Evolutionary conservation across 768 basidiomycete species (phyloP), one percentile per base, ranked within the genome.

Genomic region (Russula vinacea): DNA sequence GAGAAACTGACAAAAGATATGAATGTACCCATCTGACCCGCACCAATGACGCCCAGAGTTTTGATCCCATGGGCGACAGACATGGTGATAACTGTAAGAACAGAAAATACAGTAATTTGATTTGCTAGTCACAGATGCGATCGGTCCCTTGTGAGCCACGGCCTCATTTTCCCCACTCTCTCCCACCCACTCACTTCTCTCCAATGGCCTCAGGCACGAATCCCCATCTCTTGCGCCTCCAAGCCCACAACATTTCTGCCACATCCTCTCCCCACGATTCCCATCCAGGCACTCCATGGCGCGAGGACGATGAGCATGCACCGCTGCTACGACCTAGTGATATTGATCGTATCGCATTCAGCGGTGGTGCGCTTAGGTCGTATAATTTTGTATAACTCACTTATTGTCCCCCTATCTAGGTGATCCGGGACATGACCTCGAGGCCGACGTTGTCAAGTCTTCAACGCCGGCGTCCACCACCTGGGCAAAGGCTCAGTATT

Each of bases 41-140:
- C 87, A 51, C 90, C 90, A 40, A 95, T 80, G 66, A 94, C 84
- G 26, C 89, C 93, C 0, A 93, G 76, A 4, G 79, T 84, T 59
- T 83, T 84, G 67, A 94, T 85, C 53, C 88, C 90, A 70, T 92
- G 91, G 22, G 81, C 78, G 59, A 90, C 71, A 57, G 82, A 76
- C 84, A 85, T 85, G 47, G 64, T 70, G 56, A 44, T 29, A n/a
- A n/a, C n/a, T n/a, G n/a, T 29, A 44, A 39, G 37, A 17, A 17
- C 33, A 35, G n/a, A 16, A 40, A 24, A 26, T 24, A 50, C 11
- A 50, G 22, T 29, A 29, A 29, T 29, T 29, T 29, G 29, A 29
- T 29, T 29, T 29, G 29, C 2, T 29, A 29, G 29, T 29, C 29
- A 29, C 16, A 42, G 17, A 19, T 44, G 42, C 29, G 29, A 44